A percentile compares a stretch with the other conserved stretches of the same genome.
Conservation (phyloP, 768 basidiomycete genomes). For the Naganishia friedmannii region DNA sequence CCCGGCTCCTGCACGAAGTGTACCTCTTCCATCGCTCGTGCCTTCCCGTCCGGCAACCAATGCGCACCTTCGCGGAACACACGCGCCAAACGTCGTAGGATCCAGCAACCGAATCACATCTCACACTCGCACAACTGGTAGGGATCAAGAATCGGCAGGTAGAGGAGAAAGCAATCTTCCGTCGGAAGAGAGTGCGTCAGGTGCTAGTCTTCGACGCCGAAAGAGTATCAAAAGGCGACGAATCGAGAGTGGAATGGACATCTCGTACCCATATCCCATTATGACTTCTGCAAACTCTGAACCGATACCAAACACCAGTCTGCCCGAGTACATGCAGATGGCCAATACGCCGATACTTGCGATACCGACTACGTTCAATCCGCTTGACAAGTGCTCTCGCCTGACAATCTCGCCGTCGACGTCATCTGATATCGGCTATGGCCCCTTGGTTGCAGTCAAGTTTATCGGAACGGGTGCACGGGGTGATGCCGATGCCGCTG, state of each 20-base stretch:
- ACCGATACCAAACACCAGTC: background rate
- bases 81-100: constrained; percentile 3
- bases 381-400: constrained; percentile 26
- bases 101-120: background rate
- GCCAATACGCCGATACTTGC: background rate
- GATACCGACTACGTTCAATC: constrained; percentile 31
- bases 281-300: constrained; percentile 8
- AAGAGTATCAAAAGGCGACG: constrained; percentile 25
- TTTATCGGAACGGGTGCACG: constrained; percentile 38
- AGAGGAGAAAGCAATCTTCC: background rate
- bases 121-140: background rate
- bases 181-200: background rate
- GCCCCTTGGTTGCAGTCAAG: constrained; percentile 32
- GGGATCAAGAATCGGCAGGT: background rate
- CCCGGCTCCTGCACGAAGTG: background rate
- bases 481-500: constrained; percentile 67
- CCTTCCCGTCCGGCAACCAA: constrained; percentile 20
- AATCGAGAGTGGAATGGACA: background rate
- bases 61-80: constrained; percentile 8
- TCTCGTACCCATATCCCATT: constrained; percentile 1
- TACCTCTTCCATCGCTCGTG: background rate
- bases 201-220: constrained; percentile 9
- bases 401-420: constrained; percentile 18
- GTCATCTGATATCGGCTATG: background rate
- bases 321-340: constrained; percentile 30